A percentile compares a stretch with the other conserved stretches of the same genome.
These are phyloP conservation scores for Fusarium scirpi DNA, from an alignment of 2,329 filamentous ascomycete species.

Conservation along the genomic window DNA sequence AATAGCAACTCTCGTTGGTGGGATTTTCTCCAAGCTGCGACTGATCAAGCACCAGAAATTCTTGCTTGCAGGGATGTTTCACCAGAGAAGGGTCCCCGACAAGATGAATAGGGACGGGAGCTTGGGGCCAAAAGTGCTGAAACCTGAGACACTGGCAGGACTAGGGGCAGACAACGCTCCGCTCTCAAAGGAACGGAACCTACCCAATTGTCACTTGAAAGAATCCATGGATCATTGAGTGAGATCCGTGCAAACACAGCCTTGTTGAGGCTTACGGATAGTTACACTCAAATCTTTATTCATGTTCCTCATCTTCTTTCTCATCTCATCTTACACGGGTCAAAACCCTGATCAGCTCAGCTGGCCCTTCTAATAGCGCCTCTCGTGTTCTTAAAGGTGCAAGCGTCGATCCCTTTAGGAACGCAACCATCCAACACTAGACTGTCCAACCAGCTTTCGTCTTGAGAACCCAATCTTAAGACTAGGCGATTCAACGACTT, in stretches of 20 bases:
- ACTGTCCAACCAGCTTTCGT: conserved; percentile 25
- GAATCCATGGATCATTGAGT: background rate
- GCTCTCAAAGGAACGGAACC: conserved; percentile 7
- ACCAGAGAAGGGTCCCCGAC: conserved; percentile 12
- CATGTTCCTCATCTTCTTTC: background rate
- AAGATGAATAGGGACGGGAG: conserved; percentile 24
- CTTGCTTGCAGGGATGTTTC: conserved; percentile 36
- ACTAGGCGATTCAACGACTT: conserved; percentile 15
- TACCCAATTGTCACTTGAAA: conserved; percentile 7
- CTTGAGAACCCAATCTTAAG: conserved; percentile 21
- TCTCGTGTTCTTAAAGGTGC: conserved; percentile 31
- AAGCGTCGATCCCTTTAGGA: conserved; percentile 37
- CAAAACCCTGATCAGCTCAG: conserved; percentile 1
- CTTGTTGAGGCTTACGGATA: conserved; percentile 19
- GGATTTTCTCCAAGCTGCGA: conserved; percentile 34
- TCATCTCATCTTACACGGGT: conserved; percentile 1
- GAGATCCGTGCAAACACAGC: conserved; percentile 19
- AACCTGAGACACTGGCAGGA: conserved; percentile 36
- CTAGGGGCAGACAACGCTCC: conserved; percentile 8
- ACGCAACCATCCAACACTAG: conserved; percentile 13
- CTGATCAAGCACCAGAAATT: conserved; percentile 29
- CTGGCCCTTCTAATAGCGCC: conserved; percentile 32
- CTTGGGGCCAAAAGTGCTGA: conserved; percentile 21
- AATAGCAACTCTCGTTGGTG: conserved; percentile 38
- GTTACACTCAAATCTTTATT: conserved; percentile 4